Base-by-base conservation (phyloP, 2,329 filamentous ascomycete species). In the Sclerotinia minor region DNA sequence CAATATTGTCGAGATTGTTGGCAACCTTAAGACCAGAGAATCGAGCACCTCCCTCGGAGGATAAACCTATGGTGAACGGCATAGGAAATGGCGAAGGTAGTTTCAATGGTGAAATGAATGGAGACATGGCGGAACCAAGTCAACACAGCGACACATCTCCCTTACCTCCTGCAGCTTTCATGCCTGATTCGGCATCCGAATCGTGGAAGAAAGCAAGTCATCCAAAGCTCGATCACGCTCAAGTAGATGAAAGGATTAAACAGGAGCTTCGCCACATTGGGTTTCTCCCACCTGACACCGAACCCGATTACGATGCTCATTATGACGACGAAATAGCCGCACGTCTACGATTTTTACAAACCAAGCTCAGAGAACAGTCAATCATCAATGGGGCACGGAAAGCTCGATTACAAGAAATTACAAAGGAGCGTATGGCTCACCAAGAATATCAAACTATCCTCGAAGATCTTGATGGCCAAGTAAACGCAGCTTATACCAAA, bases 381-480 rank as follows among this genome's bases (percentile, higher is more conserved):
- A 87, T 96, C 67, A 82, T 91, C 78, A 99, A 99, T 78, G 94
- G 94, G 50, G 92, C 94, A 6, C 90, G 93, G 71, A 98, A 98
- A 79, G 85, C 92, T 8, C 87, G 94, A 2, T 83, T 99, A 15
- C 88, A 92, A 1, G 94, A 97, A 49, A 84, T 97, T 38, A 92
- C 95, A 9, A 91, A 93, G 74, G 94, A 97, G 77, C 89, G 92
- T 72, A 94, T 99, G 87, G 95, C 95, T 0, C 89, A 95, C 80
- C 95, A 99, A 77, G 95, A 99, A 78, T 99, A 97, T 81, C 91
- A 90, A 78, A 97, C 93, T 67, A 99, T 99, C 74, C 89, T 96
- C 63, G 95, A 99, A 77, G 95, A 99, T 78, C 88, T 99, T 29
- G 95, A 99, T 81, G 88, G 89, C 53, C 95, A 98, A 77, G 93